Conservation (phyloP, 2,329 filamentous ascomycete species). For the Coleophoma crateriformis region DNA sequence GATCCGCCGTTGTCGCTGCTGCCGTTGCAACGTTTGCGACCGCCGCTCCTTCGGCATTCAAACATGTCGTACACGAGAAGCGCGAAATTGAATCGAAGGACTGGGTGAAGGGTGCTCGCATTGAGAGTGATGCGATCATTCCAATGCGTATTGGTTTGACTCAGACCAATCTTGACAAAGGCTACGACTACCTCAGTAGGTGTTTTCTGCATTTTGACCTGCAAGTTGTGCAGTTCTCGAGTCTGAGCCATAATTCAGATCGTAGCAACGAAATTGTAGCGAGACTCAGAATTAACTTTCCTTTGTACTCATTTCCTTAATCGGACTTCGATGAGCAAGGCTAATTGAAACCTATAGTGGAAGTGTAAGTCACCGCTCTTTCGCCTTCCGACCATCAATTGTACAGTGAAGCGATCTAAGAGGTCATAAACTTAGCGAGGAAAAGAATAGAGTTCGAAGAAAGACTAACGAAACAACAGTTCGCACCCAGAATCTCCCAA, state of each 20-base stretch:
- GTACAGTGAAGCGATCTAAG: no score
- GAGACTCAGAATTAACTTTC: no score
- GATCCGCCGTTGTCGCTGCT: constrained; percentile 7
- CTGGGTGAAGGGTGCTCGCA: constrained; percentile 12
- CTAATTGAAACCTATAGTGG: constrained; percentile 17
- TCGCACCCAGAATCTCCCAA: constrained; percentile 17
- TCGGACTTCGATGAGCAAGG: no score
- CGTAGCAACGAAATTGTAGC: no score
- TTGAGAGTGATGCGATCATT: constrained; percentile 20
- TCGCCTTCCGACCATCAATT: no score
- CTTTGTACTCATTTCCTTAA: no score
- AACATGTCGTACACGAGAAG: constrained; percentile 17
- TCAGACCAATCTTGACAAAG: constrained; percentile 38
- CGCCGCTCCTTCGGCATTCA: constrained; percentile 4
- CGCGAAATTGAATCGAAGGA: constrained; percentile 4
- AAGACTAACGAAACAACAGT: background rate
- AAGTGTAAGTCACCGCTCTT: constrained; percentile 11
- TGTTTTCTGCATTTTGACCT: no score
- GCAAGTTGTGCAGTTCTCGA: no score
- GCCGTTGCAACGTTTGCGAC: background rate
- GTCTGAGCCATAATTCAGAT: no score
- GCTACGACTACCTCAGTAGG: constrained; percentile 30
- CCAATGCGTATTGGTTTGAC: constrained; percentile 39
- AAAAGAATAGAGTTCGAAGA: no score
- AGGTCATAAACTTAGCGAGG: no score